These are phyloP conservation scores for Ascochyta lentis DNA, from an alignment of 2,329 filamentous ascomycete genomes.

Conservation along the genomic window DNA sequence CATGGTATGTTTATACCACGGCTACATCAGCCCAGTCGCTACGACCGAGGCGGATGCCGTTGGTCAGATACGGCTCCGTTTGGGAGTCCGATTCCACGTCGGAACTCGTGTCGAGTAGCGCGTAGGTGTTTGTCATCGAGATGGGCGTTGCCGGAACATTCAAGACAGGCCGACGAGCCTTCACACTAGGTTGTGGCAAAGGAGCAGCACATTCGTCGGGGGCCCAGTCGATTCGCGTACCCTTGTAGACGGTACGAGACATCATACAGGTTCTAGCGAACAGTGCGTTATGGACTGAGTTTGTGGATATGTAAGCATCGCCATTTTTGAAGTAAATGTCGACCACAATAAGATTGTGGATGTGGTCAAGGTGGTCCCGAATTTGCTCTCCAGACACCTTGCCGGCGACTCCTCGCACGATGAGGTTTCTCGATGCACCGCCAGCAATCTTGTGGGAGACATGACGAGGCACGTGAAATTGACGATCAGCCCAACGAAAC, in stretches of 20 bases:
- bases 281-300: slow-evolving; percentile 77
- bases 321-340: slow-evolving; percentile 64
- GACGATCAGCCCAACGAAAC: slow-evolving; percentile 72
- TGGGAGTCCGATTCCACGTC: slow-evolving; percentile 38
- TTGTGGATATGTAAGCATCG: slow-evolving; percentile 74
- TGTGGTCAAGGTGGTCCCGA: slow-evolving; percentile 79
- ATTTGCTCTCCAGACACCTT: slow-evolving; percentile 68
- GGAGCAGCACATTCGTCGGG: slow-evolving; percentile 74
- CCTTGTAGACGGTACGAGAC: slow-evolving; percentile 70
- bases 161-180: slow-evolving; percentile 11
- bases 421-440: slow-evolving; percentile 76
- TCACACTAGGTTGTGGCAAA: slow-evolving; percentile 47
- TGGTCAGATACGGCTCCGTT: slow-evolving; percentile 28
- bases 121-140: slow-evolving; percentile 40
- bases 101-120: slow-evolving; percentile 37
- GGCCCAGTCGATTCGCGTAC: slow-evolving; percentile 73
- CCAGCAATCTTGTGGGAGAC: slow-evolving; percentile 67
- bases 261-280: slow-evolving; percentile 82
- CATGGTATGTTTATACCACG: slow-evolving; percentile 21
- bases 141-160: slow-evolving; percentile 23
- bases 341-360: slow-evolving; percentile 78
- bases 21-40: slow-evolving; percentile 30
- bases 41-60: slow-evolving; percentile 28
- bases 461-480: slow-evolving; percentile 70
- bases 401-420: slow-evolving; percentile 66